phyloP scores from a whole-genome alignment of 495 filamentous ascomycete species.

The Collariella sp. region DNA sequence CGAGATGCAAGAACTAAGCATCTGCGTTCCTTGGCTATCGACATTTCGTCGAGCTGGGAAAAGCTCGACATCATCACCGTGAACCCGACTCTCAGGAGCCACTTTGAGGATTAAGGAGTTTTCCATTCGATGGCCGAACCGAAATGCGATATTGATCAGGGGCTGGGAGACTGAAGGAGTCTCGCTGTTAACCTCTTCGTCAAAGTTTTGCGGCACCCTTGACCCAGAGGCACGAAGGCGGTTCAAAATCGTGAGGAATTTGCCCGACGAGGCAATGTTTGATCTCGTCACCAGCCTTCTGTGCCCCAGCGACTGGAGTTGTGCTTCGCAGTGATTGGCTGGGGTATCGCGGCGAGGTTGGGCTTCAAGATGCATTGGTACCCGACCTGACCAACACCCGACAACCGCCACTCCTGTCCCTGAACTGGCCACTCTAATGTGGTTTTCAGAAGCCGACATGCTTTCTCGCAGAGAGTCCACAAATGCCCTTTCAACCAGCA shows the following conservation, averaged over 20 bases:
- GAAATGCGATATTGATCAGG: no score
- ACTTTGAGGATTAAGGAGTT: no score
- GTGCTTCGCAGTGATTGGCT: conserved; percentile 21
- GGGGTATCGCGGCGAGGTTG: conserved; percentile 15
- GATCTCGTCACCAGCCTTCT: background rate
- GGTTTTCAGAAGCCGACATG: background rate
- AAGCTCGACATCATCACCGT: no score
- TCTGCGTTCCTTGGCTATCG: no score
- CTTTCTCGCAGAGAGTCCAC: conserved; percentile 2
- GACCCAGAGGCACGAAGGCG: no score
- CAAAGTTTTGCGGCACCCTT: no score
- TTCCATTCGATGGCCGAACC: no score
- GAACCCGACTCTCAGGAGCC: no score
- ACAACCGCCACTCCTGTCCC: conserved; percentile 14
- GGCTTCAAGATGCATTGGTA: conserved; percentile 32
- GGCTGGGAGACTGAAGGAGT: no score
- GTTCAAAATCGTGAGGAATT: background rate
- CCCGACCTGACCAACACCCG: conserved; percentile 21
- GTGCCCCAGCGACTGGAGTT: background rate
- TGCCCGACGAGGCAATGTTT: background rate
- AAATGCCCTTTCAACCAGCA: background rate
- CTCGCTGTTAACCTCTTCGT: no score
- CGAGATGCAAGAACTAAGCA: no score
- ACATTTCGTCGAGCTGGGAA: no score
- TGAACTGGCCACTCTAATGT: background rate